Conservation (phyloP, 441 rosid genomes). For the Gossypium aridum region DNA sequence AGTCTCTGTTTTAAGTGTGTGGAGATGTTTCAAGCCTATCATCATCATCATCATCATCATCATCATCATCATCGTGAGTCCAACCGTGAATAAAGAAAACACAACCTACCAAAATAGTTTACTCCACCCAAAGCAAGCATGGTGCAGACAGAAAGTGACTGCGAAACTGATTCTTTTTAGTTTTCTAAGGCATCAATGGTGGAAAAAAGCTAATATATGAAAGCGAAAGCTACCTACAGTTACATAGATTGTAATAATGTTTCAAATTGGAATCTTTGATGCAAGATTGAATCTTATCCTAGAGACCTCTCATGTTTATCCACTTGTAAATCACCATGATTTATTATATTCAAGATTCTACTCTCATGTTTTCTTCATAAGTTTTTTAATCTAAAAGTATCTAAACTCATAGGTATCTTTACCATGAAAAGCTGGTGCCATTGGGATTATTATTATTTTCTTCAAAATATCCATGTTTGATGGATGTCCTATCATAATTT, state of each 20-base stretch:
- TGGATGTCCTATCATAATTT: no score
- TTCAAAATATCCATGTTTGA: no score
- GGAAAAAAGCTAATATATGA: neutral
- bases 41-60: no score
- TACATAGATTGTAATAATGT: neutral
- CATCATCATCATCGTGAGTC: no score
- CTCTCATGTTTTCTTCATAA: no score
- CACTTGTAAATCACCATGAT: constrained; percentile 10
- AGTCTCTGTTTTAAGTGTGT: no score
- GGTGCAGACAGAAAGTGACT: neutral
- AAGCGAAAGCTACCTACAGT: neutral
- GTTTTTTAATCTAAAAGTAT: no score
- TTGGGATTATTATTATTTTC: no score
- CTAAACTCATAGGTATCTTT: no score
- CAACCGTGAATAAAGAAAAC: neutral
- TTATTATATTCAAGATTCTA: neutral
- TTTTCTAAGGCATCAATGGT: neutral
- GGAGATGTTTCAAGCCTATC: no score
- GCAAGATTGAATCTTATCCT: constrained; percentile 8
- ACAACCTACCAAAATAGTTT: neutral
- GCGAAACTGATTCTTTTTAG: neutral
- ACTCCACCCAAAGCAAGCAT: neutral
- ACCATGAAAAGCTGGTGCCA: no score
- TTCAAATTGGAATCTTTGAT: constrained; percentile 8
- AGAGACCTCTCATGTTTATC: neutral